Evolutionary conservation across 1,284 basidiomycete species (phyloP), one percentile per base, ranked within the genome.

Genomic region (Ustilago lituana): DNA sequence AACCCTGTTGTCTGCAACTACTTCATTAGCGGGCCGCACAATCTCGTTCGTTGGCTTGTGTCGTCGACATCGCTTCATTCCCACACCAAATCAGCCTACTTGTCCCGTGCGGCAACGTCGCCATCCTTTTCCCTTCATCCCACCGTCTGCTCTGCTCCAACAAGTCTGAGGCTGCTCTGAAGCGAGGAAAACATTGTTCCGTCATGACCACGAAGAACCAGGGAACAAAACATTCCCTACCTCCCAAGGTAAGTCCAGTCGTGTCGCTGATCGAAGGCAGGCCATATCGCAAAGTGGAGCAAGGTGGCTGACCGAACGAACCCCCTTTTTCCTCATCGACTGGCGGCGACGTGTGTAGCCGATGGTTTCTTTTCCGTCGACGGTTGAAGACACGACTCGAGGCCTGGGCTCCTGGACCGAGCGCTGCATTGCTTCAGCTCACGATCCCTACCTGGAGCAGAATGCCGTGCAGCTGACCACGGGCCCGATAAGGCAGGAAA

Each of bases 141-240:
- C 45, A 44, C 37, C 27, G 17, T 45, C 40, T 37, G 35, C n/a
- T n/a, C 31, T 23, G 17, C 47, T 40, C 20, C 37, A 36, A 51
- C 54, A 53, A 23, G 27, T 51, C n/a, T 29, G 40, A 33, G 43
- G 19, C 41, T 39, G 22, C 22, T 37, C n/a, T 31, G 23, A 29
- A 50, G 24, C 23, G 38, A 27, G 9, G 14, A 48, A 36, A 17
- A 22, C 29, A 8, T 26, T 24, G 17, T 32, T 47, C 46, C 56
- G 35, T 19, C 52, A 69, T 69, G 66, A 43, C 49, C 44, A 38
- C 56, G 27, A 69, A 59, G 46, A 53, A 17, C 17, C 56, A 55
- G 50, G 60, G 45, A 31, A 40, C 56, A n/a, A 50, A 48, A 48
- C 66, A 69, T 45, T 69, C 60, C 27, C 60, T 69, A 24, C 66